These are phyloP conservation scores for Gentiana macrophylla DNA, from an alignment of 257 asterid species.

Conservation along the genomic window DNA sequence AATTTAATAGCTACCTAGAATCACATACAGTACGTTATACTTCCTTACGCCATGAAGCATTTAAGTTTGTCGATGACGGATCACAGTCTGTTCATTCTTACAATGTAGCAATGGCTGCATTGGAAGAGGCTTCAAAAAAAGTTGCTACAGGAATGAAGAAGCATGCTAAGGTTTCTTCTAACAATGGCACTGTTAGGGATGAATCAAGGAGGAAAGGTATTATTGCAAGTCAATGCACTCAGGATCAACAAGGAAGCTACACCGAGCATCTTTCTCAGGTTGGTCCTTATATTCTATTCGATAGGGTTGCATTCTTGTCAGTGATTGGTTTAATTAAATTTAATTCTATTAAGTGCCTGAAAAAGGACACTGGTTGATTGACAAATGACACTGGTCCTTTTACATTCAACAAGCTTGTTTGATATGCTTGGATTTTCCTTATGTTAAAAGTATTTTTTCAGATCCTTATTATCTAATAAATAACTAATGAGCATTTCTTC, in stretches of 20 bases:
- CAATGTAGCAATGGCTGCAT: constrained; percentile 57
- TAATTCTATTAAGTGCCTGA: too few relatives aligned
- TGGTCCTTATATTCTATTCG: constrained; percentile 3
- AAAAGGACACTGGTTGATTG: too few relatives aligned
- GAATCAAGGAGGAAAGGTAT: constrained; percentile 22
- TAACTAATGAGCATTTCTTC: too few relatives aligned
- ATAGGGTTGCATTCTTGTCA: too few relatives aligned
- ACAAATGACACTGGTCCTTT: too few relatives aligned
- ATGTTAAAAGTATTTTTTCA: too few relatives aligned
- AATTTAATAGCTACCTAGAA: constrained; percentile 69
- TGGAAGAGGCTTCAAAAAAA: constrained; percentile 65
- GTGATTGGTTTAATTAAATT: too few relatives aligned
- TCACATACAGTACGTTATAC: constrained; percentile 89
- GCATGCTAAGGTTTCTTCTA: constrained; percentile 40
- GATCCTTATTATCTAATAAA: too few relatives aligned
- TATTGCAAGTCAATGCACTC: constrained; percentile 17
- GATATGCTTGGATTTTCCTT: too few relatives aligned
- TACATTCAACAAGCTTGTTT: too few relatives aligned
- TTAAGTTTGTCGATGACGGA: constrained; percentile 80
- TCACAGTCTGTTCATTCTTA: constrained; percentile 58
- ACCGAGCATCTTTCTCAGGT: constrained; percentile 68
- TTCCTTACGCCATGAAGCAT: constrained; percentile 77
- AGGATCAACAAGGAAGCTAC: constrained; percentile 41
- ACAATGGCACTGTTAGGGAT: constrained; percentile 38
- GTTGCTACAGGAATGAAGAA: constrained; percentile 41